These are phyloP conservation scores for Selaginella moellendorffii DNA, from an alignment of 75 land plant genomes.

Conservation along the genomic window DNA sequence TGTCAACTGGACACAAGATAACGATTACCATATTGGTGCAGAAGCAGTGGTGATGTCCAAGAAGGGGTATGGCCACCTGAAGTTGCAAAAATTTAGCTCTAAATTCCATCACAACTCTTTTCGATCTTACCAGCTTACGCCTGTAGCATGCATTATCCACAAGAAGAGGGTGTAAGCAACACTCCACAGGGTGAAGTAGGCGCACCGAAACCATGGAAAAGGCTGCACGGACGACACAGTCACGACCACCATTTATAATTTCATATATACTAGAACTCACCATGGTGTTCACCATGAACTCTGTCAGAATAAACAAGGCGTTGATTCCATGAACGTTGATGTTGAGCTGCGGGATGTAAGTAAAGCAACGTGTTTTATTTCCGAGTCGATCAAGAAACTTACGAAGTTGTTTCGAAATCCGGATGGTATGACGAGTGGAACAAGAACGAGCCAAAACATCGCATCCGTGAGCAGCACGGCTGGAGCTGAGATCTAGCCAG, in stretches of 20 bases:
- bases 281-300: constrained; percentile 41
- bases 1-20: no score
- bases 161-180: constrained; percentile 50
- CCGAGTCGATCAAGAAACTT: background rate
- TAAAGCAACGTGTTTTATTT: background rate
- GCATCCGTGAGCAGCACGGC: constrained; percentile 70
- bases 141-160: constrained; percentile 64
- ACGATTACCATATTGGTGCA: constrained; percentile 10
- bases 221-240: constrained; percentile 21
- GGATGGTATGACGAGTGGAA: constrained; percentile 26
- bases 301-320: constrained; percentile 42
- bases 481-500: background rate
- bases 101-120: no score
- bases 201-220: constrained; percentile 63
- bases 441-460: constrained; percentile 63
- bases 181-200: constrained; percentile 74
- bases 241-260: background rate
- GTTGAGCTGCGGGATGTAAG: constrained; percentile 40
- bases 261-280: constrained; percentile 22
- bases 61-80: constrained; percentile 6
- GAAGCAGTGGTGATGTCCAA: background rate
- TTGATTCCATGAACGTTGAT: constrained; percentile 64
- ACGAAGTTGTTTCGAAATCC: background rate
- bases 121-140: constrained; percentile 14
- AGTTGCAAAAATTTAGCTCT: background rate